Conservation (phyloP, 495 filamentous ascomycete species). For the Cudoniella acicularis region DNA sequence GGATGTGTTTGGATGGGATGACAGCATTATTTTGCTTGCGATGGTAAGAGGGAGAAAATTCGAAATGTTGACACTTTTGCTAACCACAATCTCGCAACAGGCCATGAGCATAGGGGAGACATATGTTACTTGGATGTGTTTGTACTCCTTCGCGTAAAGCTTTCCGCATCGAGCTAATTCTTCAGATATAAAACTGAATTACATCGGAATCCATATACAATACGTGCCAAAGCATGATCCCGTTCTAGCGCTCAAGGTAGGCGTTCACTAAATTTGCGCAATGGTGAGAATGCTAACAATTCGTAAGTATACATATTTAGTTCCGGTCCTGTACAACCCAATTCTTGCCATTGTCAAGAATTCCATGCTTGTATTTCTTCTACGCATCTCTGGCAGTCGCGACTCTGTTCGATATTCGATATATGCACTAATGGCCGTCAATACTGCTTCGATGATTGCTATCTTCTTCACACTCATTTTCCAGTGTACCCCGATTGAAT, state of each 20-base stretch:
- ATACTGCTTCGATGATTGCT: constrained; percentile 37
- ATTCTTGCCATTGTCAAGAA: constrained; percentile 58
- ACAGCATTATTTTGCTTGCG: background rate
- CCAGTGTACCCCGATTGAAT: constrained; percentile 50
- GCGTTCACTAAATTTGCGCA: too few species aligned
- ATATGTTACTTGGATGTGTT: background rate
- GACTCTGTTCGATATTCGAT: constrained; percentile 41
- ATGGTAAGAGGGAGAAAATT: too few species aligned
- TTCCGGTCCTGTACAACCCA: constrained; percentile 60
- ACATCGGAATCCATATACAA: background rate
- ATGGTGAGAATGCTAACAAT: too few species aligned
- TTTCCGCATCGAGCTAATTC: background rate
- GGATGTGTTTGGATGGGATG: background rate
- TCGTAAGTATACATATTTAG: background rate
- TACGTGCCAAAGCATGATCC: background rate
- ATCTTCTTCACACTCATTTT: constrained; percentile 37
- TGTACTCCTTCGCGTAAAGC: background rate
- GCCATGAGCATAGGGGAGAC: background rate
- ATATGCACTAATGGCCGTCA: constrained; percentile 46
- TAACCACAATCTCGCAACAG: too few species aligned
- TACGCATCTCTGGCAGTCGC: constrained; percentile 44
- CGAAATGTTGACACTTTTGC: too few species aligned
- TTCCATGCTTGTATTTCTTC: constrained; percentile 56
- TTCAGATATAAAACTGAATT: background rate
- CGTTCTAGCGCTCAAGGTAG: too few species aligned